Evolutionary conservation across 106 monocot genomes (phyloP).

Genomic region (Hemerocallis citrina): DNA sequence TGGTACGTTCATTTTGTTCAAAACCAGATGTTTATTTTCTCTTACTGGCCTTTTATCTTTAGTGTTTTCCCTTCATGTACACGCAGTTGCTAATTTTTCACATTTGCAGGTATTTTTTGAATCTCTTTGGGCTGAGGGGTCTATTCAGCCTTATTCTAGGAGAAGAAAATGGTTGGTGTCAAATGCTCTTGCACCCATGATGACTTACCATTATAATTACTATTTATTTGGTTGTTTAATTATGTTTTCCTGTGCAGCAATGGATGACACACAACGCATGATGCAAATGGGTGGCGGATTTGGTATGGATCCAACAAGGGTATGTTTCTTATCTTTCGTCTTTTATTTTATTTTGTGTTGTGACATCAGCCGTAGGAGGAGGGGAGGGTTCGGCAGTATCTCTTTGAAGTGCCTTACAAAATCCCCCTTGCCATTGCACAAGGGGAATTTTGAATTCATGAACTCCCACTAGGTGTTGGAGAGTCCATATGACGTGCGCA

Average conservation of each 20-base stretch:
- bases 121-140: slow-evolving; percentile 94
- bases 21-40: too few relatives aligned
- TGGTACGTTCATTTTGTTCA: slow-evolving; percentile 40
- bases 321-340: slow-evolving; percentile 17
- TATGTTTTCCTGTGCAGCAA: slow-evolving; percentile 37
- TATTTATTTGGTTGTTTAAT: background rate
- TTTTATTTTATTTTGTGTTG: too few relatives aligned
- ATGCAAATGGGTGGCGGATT: slow-evolving; percentile 99
- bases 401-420: too few relatives aligned
- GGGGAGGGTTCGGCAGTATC: too few relatives aligned
- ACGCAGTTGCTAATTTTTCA: background rate
- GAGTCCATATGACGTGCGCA: too few relatives aligned
- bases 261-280: slow-evolving; percentile 93
- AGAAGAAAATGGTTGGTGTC: slow-evolving; percentile 88
- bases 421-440: too few relatives aligned
- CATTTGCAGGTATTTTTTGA: slow-evolving; percentile 83
- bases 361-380: too few relatives aligned
- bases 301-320: slow-evolving; percentile 82
- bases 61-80: background rate
- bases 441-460: too few relatives aligned
- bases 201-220: too few relatives aligned
- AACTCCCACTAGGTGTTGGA: too few relatives aligned
- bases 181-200: background rate
- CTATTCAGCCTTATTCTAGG: slow-evolving; percentile 98
- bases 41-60: too few relatives aligned